These are phyloP conservation scores for Trematosphaeria pertusa DNA, from an alignment of 2,329 filamentous ascomycete genomes.

Conservation along the genomic window DNA sequence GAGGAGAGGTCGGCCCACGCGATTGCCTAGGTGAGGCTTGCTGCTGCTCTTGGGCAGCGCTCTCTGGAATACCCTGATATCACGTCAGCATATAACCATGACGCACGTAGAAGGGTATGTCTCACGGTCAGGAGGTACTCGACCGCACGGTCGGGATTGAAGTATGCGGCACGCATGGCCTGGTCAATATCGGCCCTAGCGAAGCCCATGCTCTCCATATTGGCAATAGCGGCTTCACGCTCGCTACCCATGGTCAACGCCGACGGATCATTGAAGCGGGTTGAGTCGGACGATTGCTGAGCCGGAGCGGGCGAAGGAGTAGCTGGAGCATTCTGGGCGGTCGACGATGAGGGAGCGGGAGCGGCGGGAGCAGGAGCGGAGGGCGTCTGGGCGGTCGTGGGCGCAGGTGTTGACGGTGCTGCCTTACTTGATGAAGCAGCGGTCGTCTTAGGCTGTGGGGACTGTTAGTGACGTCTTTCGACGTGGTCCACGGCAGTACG, in stretches of 20 bases:
- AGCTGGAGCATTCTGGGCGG: constrained; percentile 57
- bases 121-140: constrained; percentile 90
- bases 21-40: constrained; percentile 53
- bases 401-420: constrained; percentile 64
- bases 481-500: constrained; percentile 23
- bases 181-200: constrained; percentile 85
- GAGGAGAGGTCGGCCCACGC: constrained; percentile 49
- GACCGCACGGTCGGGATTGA: constrained; percentile 95
- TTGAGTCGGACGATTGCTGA: constrained; percentile 48
- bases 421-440: constrained; percentile 57
- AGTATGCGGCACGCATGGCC: constrained; percentile 95
- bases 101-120: constrained; percentile 21
- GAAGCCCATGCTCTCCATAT: constrained; percentile 99
- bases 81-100: constrained; percentile 29
- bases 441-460: constrained; percentile 71
- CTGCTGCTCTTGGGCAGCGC: constrained; percentile 71
- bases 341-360: constrained; percentile 52
- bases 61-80: constrained; percentile 85
- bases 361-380: constrained; percentile 61
- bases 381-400: constrained; percentile 56
- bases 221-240: constrained; percentile 80
- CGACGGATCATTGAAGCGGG: constrained; percentile 72
- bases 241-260: constrained; percentile 86
- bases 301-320: constrained; percentile 59
- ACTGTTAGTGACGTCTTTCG: constrained; percentile 25